Evolutionary conservation across 129 eudicot species (phyloP), one percentile per base, ranked within the genome.

Genomic region (Saussurea involucrata): DNA sequence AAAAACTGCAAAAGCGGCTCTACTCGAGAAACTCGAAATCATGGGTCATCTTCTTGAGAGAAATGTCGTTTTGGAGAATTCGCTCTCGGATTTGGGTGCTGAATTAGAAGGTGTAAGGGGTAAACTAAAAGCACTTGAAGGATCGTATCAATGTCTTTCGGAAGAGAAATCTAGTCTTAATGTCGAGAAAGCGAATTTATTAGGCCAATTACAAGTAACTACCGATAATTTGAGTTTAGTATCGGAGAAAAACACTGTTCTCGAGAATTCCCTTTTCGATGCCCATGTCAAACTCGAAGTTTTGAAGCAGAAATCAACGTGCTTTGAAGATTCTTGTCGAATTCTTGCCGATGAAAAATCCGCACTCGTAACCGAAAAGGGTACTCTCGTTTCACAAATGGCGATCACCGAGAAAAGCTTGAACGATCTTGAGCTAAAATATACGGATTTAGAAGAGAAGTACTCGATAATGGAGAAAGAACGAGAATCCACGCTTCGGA

Each of bases 251-350:
- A 95, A 92, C 75, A 82, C 95, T 0, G 83, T 80, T 84, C 82
- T 92, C 28, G 92, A 82, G 81, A 85, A 83, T 78, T 89, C 95
- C 24, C 92, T 95, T 64, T 81, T 83, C 13, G 86, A 89, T 57
- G 95, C 95, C 1, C 91, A 85, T 76, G 87, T 75, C 37, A 89
- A 92, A 78, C 97, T 95, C 46, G 92, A 88, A 85, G 85, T 78
- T 37, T 53, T 95, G 81, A 92, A 84, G 90, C 83, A 72, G 44
- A 90, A 88, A 78, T 84, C 92, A 7, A 81, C 80, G 78, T 78
- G 73, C 80, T 80, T 90, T 63, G 99, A 95, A 87, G 90, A 89
- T 75, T 94, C 96, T 18, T 85, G 87, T 72, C 85, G 82, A 83
- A 64, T 94, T 74, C 97, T 89, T 44, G 75, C 78, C 17, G 81